Conservation (phyloP, 2,329 filamentous ascomycete genomes). For the Colletotrichum theobromicola region DNA sequence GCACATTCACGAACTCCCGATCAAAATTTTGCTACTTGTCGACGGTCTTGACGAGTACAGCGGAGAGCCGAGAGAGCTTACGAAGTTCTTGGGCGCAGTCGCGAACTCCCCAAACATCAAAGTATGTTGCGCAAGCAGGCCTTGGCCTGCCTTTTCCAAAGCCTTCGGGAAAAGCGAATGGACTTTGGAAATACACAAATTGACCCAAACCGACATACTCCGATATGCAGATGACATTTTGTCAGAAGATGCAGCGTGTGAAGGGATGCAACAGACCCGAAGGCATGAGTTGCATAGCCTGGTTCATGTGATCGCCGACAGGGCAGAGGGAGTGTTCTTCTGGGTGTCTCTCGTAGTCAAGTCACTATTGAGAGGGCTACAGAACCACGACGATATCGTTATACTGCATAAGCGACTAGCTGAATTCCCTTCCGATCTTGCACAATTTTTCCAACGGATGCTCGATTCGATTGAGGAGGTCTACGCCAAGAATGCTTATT, state of each 20-base stretch:
- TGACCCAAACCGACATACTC: conserved; percentile 31
- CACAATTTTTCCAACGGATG: conserved; percentile 20
- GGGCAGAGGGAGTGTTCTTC: conserved; percentile 37
- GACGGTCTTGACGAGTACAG: conserved; percentile 40
- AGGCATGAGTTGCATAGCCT: conserved; percentile 11
- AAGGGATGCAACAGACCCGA: neutral
- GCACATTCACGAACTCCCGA: neutral
- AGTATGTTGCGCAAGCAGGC: conserved; percentile 37
- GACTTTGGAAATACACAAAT: conserved; percentile 27
- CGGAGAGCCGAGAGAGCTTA: conserved; percentile 30
- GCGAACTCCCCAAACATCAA: conserved; percentile 29
- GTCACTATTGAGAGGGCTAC: conserved; percentile 21
- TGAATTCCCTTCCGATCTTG: conserved; percentile 18
- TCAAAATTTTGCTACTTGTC: conserved; percentile 27
- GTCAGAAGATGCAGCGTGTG: neutral
- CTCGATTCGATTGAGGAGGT: conserved; percentile 5
- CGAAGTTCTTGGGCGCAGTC: conserved; percentile 29
- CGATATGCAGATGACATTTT: conserved; percentile 18
- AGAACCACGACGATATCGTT: neutral
- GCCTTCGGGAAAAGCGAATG: conserved; percentile 26
- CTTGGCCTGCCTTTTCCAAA: conserved; percentile 30
- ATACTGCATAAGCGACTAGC: conserved; percentile 2
- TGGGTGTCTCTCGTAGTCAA: conserved; percentile 31
- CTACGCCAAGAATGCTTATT: neutral
- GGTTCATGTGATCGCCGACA: conserved; percentile 23